phyloP scores from a whole-genome alignment of 257 asterid genomes.

The Ilex asprella region DNA sequence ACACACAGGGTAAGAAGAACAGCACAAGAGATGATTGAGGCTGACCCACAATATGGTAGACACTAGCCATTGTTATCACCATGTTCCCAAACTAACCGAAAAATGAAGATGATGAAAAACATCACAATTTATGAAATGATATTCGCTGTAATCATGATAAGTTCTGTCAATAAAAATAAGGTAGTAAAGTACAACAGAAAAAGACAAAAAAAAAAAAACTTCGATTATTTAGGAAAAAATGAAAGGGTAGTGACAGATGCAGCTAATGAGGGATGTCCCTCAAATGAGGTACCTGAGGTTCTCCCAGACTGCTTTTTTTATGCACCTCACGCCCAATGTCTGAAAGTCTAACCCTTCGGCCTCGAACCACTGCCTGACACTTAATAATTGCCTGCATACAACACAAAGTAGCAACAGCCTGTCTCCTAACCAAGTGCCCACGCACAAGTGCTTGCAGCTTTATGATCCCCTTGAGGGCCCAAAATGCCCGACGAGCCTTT shows the following conservation, averaged over 20 bases:
- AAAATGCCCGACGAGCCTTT: slow-evolving; percentile 90
- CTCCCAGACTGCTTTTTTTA: slow-evolving; percentile 16
- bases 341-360: slow-evolving; percentile 52
- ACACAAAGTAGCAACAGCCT: slow-evolving; percentile 73
- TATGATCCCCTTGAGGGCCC: slow-evolving; percentile 87
- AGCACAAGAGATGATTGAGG: too few relatives aligned
- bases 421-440: slow-evolving; percentile 91
- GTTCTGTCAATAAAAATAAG: too few relatives aligned
- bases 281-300: slow-evolving; percentile 22
- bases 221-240: too few relatives aligned
- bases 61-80: too few relatives aligned
- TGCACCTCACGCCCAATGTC: slow-evolving; percentile 23
- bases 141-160: too few relatives aligned
- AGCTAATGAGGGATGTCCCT: not conserved
- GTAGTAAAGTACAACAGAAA: too few relatives aligned
- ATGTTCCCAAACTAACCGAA: too few relatives aligned
- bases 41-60: too few relatives aligned
- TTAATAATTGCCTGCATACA: slow-evolving; percentile 75
- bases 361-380: slow-evolving; percentile 78
- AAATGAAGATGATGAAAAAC: too few relatives aligned
- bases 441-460: slow-evolving; percentile 94
- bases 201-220: too few relatives aligned
- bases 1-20: too few relatives aligned
- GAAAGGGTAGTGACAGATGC: not conserved
- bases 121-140: too few relatives aligned